Conservation (phyloP, 768 basidiomycete species). For the Mrakia blollopis region DNA sequence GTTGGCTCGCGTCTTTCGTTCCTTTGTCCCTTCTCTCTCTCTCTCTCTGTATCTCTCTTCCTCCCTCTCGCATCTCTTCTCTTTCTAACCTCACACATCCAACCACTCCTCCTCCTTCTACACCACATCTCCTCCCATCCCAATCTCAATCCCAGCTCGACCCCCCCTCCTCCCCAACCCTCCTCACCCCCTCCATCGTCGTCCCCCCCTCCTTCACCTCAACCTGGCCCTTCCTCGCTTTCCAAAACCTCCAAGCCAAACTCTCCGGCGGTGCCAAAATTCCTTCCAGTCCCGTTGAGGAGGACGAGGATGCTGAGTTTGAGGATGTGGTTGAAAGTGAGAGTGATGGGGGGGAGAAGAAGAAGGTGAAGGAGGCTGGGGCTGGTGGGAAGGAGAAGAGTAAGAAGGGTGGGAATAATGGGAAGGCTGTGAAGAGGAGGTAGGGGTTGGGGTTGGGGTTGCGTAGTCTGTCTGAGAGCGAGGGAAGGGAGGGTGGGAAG, state of each 20-base stretch:
- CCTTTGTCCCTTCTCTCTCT: background rate
- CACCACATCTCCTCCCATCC: background rate
- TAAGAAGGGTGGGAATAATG: background rate
- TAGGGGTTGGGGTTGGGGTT: background rate
- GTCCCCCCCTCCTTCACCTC: background rate
- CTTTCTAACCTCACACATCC: background rate
- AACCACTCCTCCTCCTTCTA: background rate
- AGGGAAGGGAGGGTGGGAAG: too few relatives aligned
- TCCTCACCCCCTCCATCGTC: constrained; percentile 11
- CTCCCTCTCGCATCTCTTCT: background rate
- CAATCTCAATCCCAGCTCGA: constrained; percentile 22
- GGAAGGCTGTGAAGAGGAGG: background rate
- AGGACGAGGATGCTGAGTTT: background rate
- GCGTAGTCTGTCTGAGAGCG: too few relatives aligned
- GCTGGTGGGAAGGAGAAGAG: background rate
- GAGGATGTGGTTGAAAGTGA: constrained; percentile 8
- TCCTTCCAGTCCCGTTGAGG: background rate
- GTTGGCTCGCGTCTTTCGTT: constrained; percentile 26
- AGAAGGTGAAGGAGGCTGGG: background rate
- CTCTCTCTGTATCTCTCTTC: background rate
- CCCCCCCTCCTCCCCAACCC: constrained; percentile 16
- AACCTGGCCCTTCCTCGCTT: constrained; percentile 23
- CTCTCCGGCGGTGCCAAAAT: background rate
- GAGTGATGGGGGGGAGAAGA: background rate
- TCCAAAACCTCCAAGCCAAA: background rate